These are phyloP conservation scores for Erigeron philadelphicus DNA, from an alignment of 140 eudicot species.

Conservation along the genomic window DNA sequence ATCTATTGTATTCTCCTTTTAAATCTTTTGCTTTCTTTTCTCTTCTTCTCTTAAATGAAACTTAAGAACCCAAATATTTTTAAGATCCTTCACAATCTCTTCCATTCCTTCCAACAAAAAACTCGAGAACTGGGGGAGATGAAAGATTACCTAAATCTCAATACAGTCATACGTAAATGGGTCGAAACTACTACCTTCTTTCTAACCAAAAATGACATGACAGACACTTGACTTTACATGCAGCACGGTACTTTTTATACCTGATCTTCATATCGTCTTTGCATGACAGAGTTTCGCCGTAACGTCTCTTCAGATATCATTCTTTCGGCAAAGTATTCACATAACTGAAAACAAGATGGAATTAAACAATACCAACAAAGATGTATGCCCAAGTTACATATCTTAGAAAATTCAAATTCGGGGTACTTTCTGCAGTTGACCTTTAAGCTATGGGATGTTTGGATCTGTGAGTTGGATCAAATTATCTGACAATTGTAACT, in stretches of 20 bases:
- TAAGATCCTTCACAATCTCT: too few relatives aligned
- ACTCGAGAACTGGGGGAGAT: too few relatives aligned
- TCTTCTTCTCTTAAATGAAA: too few relatives aligned
- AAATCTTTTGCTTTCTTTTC: too few relatives aligned
- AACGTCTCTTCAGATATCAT: conserved; percentile 75
- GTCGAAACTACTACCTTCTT: not conserved
- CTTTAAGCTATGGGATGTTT: conserved; percentile 3
- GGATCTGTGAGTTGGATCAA: not conserved
- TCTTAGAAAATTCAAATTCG: not conserved
- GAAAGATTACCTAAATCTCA: not conserved
- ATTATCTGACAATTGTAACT: not conserved
- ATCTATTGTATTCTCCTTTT: too few relatives aligned
- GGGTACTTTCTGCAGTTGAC: not conserved
- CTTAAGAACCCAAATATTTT: too few relatives aligned
- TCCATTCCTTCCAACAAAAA: too few relatives aligned
- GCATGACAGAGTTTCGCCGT: conserved; percentile 69
- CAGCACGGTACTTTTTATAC: conserved; percentile 21
- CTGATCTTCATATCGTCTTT: conserved; percentile 48
- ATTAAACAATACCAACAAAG: conserved; percentile 4
- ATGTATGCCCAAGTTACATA: not conserved
- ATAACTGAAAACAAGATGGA: conserved; percentile 40
- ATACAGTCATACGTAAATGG: not conserved
- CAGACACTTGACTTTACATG: not conserved
- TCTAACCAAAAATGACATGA: not conserved
- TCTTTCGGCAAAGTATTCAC: conserved; percentile 68